Evolutionary conservation across 2,329 filamentous ascomycete genomes (phyloP).

Genomic region (Graphilbum sp.): DNA sequence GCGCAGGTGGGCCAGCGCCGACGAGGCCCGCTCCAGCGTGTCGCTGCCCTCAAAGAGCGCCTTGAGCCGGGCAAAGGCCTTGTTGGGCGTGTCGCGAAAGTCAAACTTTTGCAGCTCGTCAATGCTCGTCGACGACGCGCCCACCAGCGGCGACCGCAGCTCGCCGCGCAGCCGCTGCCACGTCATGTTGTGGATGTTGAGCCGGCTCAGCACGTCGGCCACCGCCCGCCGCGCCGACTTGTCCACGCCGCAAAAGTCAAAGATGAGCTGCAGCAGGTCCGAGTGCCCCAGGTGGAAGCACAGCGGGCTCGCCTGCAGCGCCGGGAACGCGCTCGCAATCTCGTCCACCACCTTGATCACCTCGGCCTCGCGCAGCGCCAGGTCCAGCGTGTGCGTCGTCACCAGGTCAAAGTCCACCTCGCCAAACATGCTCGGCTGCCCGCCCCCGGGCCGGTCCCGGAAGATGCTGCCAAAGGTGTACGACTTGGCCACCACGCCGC

Average conservation of each 20-base stretch:
- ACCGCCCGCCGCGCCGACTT: constrained; percentile 49
- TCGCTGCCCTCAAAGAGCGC: constrained; percentile 45
- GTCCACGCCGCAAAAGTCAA: constrained; percentile 75
- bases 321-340: constrained; percentile 65
- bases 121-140: constrained; percentile 74
- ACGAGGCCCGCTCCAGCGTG: constrained; percentile 56
- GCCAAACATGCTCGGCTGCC: constrained; percentile 65
- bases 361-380: constrained; percentile 83
- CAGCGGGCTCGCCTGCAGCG: constrained; percentile 54
- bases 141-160: constrained; percentile 63
- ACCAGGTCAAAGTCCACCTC: constrained; percentile 96
- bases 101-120: constrained; percentile 86
- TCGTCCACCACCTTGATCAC: constrained; percentile 91
- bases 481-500: constrained; percentile 50
- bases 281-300: constrained; percentile 87
- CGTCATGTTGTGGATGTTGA: constrained; percentile 65
- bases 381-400: constrained; percentile 63
- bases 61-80: constrained; percentile 42
- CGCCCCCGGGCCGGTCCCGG: constrained; percentile 59
- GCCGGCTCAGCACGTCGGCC: constrained; percentile 70
- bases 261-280: constrained; percentile 70
- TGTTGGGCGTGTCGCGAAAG: constrained; percentile 50
- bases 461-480: constrained; percentile 84
- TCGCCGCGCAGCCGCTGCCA: constrained; percentile 76
- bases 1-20: constrained; percentile 64